Evolutionary conservation across 176 grass and related monocot species (phyloP).

Genomic region (Phyllostachys edulis): DNA sequence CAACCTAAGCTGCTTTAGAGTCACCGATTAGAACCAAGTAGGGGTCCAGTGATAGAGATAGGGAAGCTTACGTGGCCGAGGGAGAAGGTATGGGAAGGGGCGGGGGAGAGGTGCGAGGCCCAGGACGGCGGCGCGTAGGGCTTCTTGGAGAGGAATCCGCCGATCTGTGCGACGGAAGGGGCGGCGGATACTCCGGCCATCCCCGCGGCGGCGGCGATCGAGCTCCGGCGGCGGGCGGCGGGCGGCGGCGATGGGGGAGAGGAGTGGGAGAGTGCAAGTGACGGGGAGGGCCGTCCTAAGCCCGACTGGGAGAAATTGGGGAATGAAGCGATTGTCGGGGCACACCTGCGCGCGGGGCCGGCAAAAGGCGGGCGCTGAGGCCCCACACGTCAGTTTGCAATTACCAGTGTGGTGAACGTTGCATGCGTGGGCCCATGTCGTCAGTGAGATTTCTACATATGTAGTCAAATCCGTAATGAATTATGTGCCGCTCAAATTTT

Average conservation of each 20-base stretch:
- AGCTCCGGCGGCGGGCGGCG: slow-evolving; percentile 17
- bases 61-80: slow-evolving; percentile 64
- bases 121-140: slow-evolving; percentile 76
- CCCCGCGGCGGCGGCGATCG: background rate
- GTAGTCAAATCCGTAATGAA: no score
- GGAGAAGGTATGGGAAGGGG: slow-evolving; percentile 64
- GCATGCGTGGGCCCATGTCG: no score
- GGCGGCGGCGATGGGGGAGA: background rate
- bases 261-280: slow-evolving; percentile 2
- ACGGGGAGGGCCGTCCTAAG: slow-evolving; percentile 3
- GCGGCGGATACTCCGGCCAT: slow-evolving; percentile 38
- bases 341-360: background rate
- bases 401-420: no score
- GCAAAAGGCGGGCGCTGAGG: background rate
- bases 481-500: no score
- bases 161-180: slow-evolving; percentile 40
- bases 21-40: background rate
- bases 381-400: no score
- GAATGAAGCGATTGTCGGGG: background rate
- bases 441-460: no score
- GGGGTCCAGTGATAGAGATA: background rate
- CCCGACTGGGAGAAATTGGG: background rate
- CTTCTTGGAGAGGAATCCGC: slow-evolving; percentile 75
- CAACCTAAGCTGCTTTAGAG: background rate
- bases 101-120: slow-evolving; percentile 70